These are phyloP conservation scores for Vaccinium macrocarpon DNA, from an alignment of 148 eudicot genomes.

Conservation along the genomic window DNA sequence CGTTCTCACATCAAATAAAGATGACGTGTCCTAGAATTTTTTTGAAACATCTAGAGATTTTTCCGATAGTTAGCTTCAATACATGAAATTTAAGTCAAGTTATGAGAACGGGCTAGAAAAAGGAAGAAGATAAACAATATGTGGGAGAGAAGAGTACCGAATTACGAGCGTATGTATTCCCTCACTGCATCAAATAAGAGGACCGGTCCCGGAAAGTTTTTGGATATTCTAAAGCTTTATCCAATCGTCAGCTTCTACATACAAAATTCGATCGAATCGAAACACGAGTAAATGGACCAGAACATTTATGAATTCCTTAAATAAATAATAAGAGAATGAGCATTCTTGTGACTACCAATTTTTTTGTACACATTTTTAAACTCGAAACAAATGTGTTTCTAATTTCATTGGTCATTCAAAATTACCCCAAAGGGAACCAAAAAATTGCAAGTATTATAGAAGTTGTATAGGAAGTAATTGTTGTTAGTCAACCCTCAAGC, in stretches of 20 bases:
- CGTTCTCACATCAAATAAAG: background rate
- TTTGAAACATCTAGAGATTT: too few species aligned
- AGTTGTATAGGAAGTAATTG: background rate
- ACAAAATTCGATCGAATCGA: background rate
- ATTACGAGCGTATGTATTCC: too few species aligned
- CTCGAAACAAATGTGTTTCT: background rate
- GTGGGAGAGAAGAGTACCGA: too few species aligned
- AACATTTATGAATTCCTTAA: too few species aligned
- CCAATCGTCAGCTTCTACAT: background rate
- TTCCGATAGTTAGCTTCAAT: too few species aligned
- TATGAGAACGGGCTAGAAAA: too few species aligned
- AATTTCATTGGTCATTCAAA: background rate
- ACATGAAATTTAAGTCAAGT: too few species aligned
- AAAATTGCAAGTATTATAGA: background rate
- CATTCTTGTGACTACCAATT: too few species aligned
- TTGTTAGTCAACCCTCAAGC: background rate
- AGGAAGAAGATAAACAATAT: too few species aligned
- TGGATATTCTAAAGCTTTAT: background rate
- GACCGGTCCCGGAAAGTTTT: background rate
- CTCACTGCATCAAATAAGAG: too few species aligned
- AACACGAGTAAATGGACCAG: background rate
- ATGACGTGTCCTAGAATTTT: background rate
- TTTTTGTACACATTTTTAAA: background rate
- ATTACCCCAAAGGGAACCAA: background rate
- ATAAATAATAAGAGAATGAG: too few species aligned